Percentiles rank a stretch among this genome's conserved stretches.
phyloP scores from a whole-genome alignment of 441 rosid species.

The Biscutella laevigata region DNA sequence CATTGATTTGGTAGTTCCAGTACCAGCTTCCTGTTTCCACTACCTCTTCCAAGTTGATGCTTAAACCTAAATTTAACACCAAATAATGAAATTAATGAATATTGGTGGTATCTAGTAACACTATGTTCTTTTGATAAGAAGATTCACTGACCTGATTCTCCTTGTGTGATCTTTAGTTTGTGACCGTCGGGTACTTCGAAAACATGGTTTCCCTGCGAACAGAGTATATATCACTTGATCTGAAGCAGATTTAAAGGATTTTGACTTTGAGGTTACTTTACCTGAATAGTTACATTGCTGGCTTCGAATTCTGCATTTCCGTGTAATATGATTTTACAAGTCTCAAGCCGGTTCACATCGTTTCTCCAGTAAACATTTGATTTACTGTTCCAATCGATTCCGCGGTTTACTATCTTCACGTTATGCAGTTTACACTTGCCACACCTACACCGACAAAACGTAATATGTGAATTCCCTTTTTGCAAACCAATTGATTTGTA shows the following conservation, averaged over 20 bases:
- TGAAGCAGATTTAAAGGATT: background rate
- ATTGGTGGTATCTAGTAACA: no score
- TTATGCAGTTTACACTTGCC: constrained; percentile 77
- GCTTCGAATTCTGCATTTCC: constrained; percentile 97
- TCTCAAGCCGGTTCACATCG: constrained; percentile 55
- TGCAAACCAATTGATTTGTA: background rate
- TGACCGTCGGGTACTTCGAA: constrained; percentile 87
- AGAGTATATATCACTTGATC: background rate
- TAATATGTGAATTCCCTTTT: background rate
- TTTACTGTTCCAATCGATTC: constrained; percentile 67
- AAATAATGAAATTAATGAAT: background rate
- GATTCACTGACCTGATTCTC: constrained; percentile 45
- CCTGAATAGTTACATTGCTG: constrained; percentile 57
- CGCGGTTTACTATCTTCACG: constrained; percentile 59
- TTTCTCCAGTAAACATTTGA: constrained; percentile 85
- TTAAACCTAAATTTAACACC: constrained; percentile 36
- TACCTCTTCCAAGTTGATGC: constrained; percentile 37
- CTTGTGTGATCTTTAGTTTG: constrained; percentile 52
- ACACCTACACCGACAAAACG: constrained; percentile 42
- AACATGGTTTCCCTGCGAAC: constrained; percentile 61
- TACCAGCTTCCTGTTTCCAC: constrained; percentile 78
- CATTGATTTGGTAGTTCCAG: constrained; percentile 63
- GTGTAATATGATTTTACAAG: constrained; percentile 58
- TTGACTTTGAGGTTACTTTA: constrained; percentile 19
- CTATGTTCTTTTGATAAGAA: no score